Evolutionary conservation across 192 early-diverging fungal genomes (phyloP).

Genomic region (Helicostylum pulchrum): DNA sequence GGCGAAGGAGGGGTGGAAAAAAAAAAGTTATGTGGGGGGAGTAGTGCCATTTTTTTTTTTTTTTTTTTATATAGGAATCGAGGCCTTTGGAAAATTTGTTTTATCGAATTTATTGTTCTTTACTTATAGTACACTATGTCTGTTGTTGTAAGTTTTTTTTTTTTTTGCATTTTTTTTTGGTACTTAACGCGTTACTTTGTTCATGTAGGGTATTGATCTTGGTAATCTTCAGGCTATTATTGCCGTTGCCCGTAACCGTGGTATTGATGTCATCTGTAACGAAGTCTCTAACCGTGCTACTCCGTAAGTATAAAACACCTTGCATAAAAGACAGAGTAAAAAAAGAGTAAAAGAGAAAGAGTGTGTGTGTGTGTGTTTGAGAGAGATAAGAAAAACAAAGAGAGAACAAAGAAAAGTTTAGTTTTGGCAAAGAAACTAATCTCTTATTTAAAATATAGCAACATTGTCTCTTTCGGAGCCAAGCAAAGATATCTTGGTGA

Average conservation of each 20-base stretch:
- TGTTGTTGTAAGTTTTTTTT: slow-evolving; percentile 20
- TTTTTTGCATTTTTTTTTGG: not conserved
- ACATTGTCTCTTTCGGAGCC: slow-evolving; percentile 89
- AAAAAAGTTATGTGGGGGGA: too few species aligned
- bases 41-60: too few species aligned
- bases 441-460: slow-evolving; percentile 40
- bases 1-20: too few species aligned
- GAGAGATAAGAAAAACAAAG: too few species aligned
- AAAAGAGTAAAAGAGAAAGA: too few species aligned
- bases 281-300: slow-evolving; percentile 97
- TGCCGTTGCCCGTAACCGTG: slow-evolving; percentile 95
- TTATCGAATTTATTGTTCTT: slow-evolving; percentile 7
- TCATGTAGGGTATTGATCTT: slow-evolving; percentile 81
- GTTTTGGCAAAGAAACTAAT: not conserved
- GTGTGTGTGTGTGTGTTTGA: too few species aligned
- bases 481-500: slow-evolving; percentile 97
- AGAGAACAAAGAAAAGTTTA: not conserved
- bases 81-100: not conserved
- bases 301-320: slow-evolving; percentile 59
- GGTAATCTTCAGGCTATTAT: slow-evolving; percentile 96
- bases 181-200: not conserved
- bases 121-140: slow-evolving; percentile 13
- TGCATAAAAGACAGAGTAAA: too few species aligned
- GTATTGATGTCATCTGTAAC: slow-evolving; percentile 96
- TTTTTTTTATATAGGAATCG: not conserved